Percentiles rank a stretch among this genome's conserved stretches.
phyloP scores from a whole-genome alignment of 768 basidiomycete species.

The Filobasidium floriforme region DNA sequence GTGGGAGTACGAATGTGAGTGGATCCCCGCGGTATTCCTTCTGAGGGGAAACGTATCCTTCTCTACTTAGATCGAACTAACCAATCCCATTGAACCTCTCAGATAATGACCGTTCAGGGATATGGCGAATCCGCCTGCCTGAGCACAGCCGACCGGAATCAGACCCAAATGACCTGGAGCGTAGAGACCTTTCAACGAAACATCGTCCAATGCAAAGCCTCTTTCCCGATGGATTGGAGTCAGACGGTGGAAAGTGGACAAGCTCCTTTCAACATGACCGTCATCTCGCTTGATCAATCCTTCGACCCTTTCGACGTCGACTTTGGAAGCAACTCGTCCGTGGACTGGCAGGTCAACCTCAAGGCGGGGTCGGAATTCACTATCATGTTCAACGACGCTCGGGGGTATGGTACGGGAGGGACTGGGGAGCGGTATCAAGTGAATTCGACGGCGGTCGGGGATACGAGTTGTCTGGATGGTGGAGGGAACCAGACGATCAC shows the following conservation, averaged over 20 bases:
- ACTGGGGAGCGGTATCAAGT: constrained; percentile 10
- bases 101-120: constrained; percentile 18
- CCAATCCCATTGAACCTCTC: background rate
- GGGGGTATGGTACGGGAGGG: constrained; percentile 20
- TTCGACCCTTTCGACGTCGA: constrained; percentile 20
- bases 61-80: too few species aligned
- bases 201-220: constrained; percentile 18
- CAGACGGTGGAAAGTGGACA: background rate
- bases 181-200: constrained; percentile 13
- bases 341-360: constrained; percentile 19
- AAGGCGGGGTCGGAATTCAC: constrained; percentile 17
- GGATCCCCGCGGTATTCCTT: too few species aligned
- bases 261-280: constrained; percentile 21
- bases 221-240: constrained; percentile 15
- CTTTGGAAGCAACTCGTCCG: constrained; percentile 4
- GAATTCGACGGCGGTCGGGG: constrained; percentile 6
- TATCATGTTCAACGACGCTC: constrained; percentile 22
- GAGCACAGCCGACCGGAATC: background rate
- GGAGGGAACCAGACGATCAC: constrained; percentile 6
- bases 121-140: constrained; percentile 15
- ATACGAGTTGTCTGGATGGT: constrained; percentile 5
- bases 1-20: constrained; percentile 18
- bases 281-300: constrained; percentile 18
- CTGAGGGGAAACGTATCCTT: too few species aligned
- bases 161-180: constrained; percentile 9